Evolutionary conservation across 2,329 filamentous ascomycete genomes (phyloP), one percentile per base, ranked within the genome.

Genomic region (Ophiostoma perfectum): DNA sequence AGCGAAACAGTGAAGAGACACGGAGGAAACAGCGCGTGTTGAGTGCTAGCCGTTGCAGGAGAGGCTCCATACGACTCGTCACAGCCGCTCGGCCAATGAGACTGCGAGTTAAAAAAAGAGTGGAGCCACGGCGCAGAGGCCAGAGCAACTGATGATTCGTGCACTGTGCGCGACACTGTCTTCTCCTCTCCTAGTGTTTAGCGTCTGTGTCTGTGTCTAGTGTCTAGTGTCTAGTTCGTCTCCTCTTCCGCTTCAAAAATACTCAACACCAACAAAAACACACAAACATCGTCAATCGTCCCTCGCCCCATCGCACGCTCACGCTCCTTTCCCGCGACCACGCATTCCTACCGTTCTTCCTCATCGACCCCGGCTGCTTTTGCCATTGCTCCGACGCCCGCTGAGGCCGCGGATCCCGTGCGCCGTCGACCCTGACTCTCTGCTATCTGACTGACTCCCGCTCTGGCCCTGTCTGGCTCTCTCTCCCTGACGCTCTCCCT

Each of bases 361-460:
- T 70, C 67, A 42, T 65, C 49, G 62, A 62, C 49, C 18, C 45
- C 49, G 44, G 38, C 14, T 62, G 47, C 55, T 67, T 58, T 66
- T 63, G 60, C 60, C 39, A 63, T 63, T 63, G 49, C 52, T 45
- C 62, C 67, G 62, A 68, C 67, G 62, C 69, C 65, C 62, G 38
- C 49, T 66, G 62, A 70, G 64, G 63, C 67, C 67, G 68, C 66
- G 68, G 68, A 66, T 70, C 60, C 68, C 68, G 68, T 70, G 68
- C 66, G 68, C 68, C 68, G 68, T 64, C 68, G 41, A 67, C 64
- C 58, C 8, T 4, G 41, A 42, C 9, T 42, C 14, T 63, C 16
- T 27, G 7, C 39, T 39, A 41, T 7, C 11, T 39, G 5, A 16
- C 41, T 14, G 7, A n/a, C 49, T 55, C 49, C 18, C 7, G 11